Evolutionary conservation across 202 grass and related monocot species (phyloP), one percentile per base, ranked within the genome.

Genomic region (Bolboschoenoplectus hybrid): DNA sequence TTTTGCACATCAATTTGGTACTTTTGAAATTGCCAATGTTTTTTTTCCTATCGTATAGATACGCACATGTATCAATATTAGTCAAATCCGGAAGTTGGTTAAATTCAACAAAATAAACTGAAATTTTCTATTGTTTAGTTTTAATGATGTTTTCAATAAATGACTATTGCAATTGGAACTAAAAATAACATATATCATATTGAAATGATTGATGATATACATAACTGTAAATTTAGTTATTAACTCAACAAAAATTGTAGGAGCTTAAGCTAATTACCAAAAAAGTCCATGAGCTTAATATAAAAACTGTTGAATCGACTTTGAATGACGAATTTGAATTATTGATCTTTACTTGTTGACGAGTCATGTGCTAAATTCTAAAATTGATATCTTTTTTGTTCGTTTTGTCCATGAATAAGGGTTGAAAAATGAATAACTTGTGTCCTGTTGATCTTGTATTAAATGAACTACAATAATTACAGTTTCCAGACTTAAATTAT

Each of bases 41-140:
- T 87, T 55, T 69, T 58, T 87, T 55, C 56, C 9, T 50, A 32
- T 74, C 9, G 50, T 49, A 50, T 74, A 32, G n/a, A 47, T 70
- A n/a, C 2, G 43, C 19, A 20, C 6, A 74, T 50, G 70, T 49
- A 50, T 73, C 16, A 73, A 10, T 32, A 32, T 5, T 74, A 7
- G 19, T 49, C 44, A 10, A 32, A 50, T 74, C 41, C 13, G 2
- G 45, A 34, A 72, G 9, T 45, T 3, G 5, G 2, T n/a, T 17
- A 47, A 10, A 38, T 43, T 17, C 6, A 2, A 44, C 3, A 55
- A 47, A 73, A 40, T 11, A 16, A 49, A 47, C 45, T 73, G 17
- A 20, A 47, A 11, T 10, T 9, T 50, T 50, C 26, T 47, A 46
- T 13, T 11, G 45, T 50, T 74, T 7, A 74, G 17, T 74, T 74